phyloP scores from a whole-genome alignment of 148 eudicot species.

The Rheum nobile region DNA sequence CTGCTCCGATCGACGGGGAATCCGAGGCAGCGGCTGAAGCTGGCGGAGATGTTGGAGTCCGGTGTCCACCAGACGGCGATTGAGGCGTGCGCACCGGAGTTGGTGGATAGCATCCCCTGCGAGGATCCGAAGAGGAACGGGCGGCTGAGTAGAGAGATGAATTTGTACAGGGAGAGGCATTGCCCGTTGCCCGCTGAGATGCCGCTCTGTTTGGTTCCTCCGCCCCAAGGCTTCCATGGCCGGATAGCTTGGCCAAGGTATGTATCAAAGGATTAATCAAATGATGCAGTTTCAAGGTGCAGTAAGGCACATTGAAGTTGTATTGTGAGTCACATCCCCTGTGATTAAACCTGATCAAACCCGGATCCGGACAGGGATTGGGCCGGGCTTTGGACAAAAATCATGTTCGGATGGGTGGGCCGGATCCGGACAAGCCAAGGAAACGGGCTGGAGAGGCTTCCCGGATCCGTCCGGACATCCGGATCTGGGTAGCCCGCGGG shows the following conservation, averaged over 20 bases:
- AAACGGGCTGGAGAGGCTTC: too few species aligned
- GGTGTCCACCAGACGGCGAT: constrained; percentile 21
- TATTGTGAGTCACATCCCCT: too few species aligned
- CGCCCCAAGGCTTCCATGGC: constrained; percentile 78
- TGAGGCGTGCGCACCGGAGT: constrained; percentile 49
- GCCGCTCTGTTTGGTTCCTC: constrained; percentile 65
- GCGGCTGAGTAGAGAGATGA: constrained; percentile 77
- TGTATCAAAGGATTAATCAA: too few species aligned
- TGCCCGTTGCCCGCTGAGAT: constrained; percentile 54
- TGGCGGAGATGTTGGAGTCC: constrained; percentile 30
- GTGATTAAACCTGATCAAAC: too few species aligned
- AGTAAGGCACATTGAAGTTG: too few species aligned
- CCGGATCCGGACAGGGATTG: too few species aligned
- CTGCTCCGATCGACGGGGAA: constrained; percentile 45
- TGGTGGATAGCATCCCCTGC: constrained; percentile 82
- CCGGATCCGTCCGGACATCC: too few species aligned
- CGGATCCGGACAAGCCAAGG: too few species aligned
- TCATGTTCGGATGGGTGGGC: too few species aligned
- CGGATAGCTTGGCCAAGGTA: constrained; percentile 80
- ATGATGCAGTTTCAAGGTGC: too few species aligned
- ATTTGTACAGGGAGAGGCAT: constrained; percentile 76
- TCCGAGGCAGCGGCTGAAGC: constrained; percentile 43
- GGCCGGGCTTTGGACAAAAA: too few species aligned
- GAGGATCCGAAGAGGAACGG: constrained; percentile 81
- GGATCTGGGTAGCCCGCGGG: too few species aligned